Base-by-base conservation (phyloP, 129 eudicot genomes). In the Centella asiatica region DNA sequence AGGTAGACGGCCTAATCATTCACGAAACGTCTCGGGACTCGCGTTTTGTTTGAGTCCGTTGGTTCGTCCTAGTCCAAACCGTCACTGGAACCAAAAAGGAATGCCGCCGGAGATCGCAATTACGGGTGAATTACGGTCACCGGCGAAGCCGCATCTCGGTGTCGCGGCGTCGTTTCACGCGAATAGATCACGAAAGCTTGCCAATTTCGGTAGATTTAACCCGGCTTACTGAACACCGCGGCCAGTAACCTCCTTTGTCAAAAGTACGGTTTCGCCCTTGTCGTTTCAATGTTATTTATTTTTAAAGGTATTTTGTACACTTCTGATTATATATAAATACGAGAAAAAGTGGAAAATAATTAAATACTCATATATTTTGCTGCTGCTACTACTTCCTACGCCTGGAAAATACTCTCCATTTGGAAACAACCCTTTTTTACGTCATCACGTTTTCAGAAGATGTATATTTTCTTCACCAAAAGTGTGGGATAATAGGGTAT, bases 131-230 rank as follows among this genome's bases (percentile, higher is more conserved):
- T 69, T 48, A 11, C 69, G 87, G 66, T 74, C 51, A 33, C 78
- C 87, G 78, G 77, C 27, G 68, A 82, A 69, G 70, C 80, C 83
- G 40, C 78, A 57, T n/a, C 55, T 82, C 32, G 56, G 73, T 4
- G 22, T 64, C 26, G 72, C 81, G 57, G 75, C 83, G 69, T 50
- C 85, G 66, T 80, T 75, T 56, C 68, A 77, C 68, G 83, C 83
- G 32, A 87, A 83, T 36, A 76, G 92, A 68, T 87, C 95, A 5
- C 63, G 95, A 66, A 83, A 87, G 79, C 78, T 87, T 53, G 92
- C 88, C 20, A 39, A 65, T 49, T 65, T 65, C 45, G 69, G 69
- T 5, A 65, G 60, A 27, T 65, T 49, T 1, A 23, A 65, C 50
- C 69, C 69, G 4, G 50, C 33, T 11, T 53, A 47, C 33, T 65